A percentile compares a stretch with the other conserved stretches of the same genome.
phyloP scores from a whole-genome alignment of 176 grass and related monocot genomes.

The Oryza longistaminata region DNA sequence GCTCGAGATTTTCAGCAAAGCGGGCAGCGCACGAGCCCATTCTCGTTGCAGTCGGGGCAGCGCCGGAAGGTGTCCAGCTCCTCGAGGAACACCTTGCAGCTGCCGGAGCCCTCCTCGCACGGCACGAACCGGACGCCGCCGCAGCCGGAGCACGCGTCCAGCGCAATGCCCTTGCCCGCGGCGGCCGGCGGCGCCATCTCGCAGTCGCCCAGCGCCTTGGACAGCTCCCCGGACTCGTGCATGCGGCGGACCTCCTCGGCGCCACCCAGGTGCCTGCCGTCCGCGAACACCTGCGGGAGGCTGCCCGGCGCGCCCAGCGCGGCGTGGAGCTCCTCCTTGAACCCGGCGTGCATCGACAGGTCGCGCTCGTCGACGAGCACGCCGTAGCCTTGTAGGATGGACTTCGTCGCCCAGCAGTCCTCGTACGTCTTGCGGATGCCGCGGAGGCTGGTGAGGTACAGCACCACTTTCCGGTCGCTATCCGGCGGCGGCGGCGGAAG shows the following conservation, averaged over 20 bases:
- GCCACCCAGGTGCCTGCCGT: slow-evolving; percentile 65
- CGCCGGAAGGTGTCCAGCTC: slow-evolving; percentile 64
- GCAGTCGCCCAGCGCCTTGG: slow-evolving; percentile 49
- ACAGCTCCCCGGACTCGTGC: slow-evolving; percentile 78
- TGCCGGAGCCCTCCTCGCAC: slow-evolving; percentile 91
- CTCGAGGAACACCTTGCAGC: slow-evolving; percentile 92
- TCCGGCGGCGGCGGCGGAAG: slow-evolving; percentile 20
- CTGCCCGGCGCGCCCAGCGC: slow-evolving; percentile 44
- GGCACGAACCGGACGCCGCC: slow-evolving; percentile 84
- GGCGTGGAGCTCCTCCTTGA: slow-evolving; percentile 79
- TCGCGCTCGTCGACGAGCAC: slow-evolving; percentile 85
- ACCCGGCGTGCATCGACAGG: slow-evolving; percentile 80
- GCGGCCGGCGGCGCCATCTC: slow-evolving; percentile 43
- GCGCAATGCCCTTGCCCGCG: slow-evolving; percentile 25
- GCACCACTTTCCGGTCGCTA: slow-evolving; percentile 52
- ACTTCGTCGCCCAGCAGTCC: slow-evolving; percentile 69
- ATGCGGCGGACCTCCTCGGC: slow-evolving; percentile 66
- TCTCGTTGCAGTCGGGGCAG: slow-evolving; percentile 94
- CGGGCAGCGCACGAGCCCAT: slow-evolving; percentile 80
- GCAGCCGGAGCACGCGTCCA: slow-evolving; percentile 65
- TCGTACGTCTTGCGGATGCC: slow-evolving; percentile 87
- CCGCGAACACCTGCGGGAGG: slow-evolving; percentile 71
- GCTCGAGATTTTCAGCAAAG: slow-evolving; percentile 51
- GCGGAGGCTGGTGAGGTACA: slow-evolving; percentile 89
- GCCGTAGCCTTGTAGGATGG: slow-evolving; percentile 72